Evolutionary conservation across 768 basidiomycete species (phyloP).

Genomic region (Phaeotremella skinneri): DNA sequence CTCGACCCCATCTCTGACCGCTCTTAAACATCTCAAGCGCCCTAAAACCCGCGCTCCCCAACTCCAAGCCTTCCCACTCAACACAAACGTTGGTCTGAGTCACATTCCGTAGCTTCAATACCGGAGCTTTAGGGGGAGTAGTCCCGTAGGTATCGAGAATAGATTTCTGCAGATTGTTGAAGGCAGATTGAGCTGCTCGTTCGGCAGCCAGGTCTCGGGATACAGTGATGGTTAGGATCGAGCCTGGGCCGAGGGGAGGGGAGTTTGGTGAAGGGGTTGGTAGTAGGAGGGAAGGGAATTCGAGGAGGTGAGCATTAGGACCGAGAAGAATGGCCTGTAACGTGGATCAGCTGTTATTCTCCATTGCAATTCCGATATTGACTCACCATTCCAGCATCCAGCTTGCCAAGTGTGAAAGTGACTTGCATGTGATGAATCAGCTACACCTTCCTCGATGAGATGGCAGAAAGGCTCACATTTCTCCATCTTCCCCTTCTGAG

Average conservation of each 20-base stretch:
- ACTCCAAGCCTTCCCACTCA: conserved; percentile 83
- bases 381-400: conserved; percentile 70
- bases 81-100: conserved; percentile 96
- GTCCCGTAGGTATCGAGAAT: conserved; percentile 75
- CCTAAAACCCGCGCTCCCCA: conserved; percentile 81
- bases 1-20: conserved; percentile 61
- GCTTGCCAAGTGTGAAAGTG: conserved; percentile 87
- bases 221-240: conserved; percentile 95
- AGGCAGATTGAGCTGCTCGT: conserved; percentile 72
- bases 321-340: conserved; percentile 65
- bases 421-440: conserved; percentile 26
- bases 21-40: conserved; percentile 92
- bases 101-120: conserved; percentile 82
- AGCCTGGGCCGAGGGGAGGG: conserved; percentile 85
- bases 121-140: conserved; percentile 65
- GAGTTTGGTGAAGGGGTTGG: conserved; percentile 55
- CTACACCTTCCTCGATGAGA: neutral
- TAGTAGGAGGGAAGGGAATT: conserved; percentile 92
- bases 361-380: too few species aligned
- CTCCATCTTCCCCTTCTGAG: conserved; percentile 38
- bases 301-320: conserved; percentile 90
- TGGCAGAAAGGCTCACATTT: conserved; percentile 33
- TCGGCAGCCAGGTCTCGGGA: conserved; percentile 83
- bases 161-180: conserved; percentile 77
- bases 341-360: neutral